Conservation (phyloP, 768 basidiomycete species). For the Panaeolus papilionaceus region DNA sequence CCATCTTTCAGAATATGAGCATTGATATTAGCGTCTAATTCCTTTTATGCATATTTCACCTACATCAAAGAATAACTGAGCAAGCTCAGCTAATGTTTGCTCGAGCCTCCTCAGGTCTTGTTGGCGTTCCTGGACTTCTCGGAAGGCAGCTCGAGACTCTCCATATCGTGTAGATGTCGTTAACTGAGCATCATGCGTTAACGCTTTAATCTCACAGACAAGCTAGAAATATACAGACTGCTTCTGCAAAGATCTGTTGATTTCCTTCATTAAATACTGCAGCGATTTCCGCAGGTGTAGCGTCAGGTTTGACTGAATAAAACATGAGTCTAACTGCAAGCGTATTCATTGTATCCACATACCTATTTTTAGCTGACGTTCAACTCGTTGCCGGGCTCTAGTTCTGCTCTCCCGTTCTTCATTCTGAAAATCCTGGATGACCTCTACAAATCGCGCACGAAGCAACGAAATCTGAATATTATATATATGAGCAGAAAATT, state of each 20-base stretch:
- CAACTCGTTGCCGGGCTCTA: slow-evolving; percentile 69
- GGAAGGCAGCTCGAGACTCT: slow-evolving; percentile 80
- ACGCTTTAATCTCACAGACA: slow-evolving; percentile 9
- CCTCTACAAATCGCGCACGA: slow-evolving; percentile 75
- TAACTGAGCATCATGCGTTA: slow-evolving; percentile 49
- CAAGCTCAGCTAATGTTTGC: slow-evolving; percentile 85
- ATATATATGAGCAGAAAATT: slow-evolving; percentile 1
- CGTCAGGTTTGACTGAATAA: slow-evolving; percentile 80
- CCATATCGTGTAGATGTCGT: slow-evolving; percentile 82
- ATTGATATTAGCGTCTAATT: background rate
- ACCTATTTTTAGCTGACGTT: slow-evolving; percentile 84
- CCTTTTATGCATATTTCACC: slow-evolving; percentile 23
- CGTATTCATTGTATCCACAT: slow-evolving; percentile 20
- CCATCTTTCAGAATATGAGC: slow-evolving; percentile 60
- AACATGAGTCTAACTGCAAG: background rate
- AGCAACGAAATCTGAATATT: slow-evolving; percentile 59
- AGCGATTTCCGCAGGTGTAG: slow-evolving; percentile 79
- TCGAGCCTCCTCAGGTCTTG: slow-evolving; percentile 87
- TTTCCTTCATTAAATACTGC: slow-evolving; percentile 71
- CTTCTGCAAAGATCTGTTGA: slow-evolving; percentile 79
- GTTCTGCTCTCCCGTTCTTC: slow-evolving; percentile 75
- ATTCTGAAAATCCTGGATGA: slow-evolving; percentile 77
- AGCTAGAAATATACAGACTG: slow-evolving; percentile 46
- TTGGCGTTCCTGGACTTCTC: slow-evolving; percentile 90
- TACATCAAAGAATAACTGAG: slow-evolving; percentile 87